These are phyloP conservation scores for Penicillium argentinense DNA, from an alignment of 495 filamentous ascomycete species.

Conservation along the genomic window DNA sequence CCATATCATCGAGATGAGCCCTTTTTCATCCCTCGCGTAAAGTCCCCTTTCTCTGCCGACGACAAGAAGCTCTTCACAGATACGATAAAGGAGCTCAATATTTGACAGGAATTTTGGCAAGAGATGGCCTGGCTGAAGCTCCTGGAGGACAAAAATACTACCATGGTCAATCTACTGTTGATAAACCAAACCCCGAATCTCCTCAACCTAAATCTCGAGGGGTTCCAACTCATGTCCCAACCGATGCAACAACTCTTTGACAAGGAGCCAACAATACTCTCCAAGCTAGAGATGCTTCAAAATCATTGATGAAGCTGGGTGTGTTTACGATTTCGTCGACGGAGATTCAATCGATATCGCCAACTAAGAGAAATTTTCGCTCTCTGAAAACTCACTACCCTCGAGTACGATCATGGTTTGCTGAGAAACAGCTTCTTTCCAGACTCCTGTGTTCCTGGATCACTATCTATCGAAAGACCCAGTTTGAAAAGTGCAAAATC, in stretches of 20 bases:
- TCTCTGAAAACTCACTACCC: slow-evolving; percentile 9
- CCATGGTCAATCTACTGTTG: too few species aligned
- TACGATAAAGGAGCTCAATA: too few species aligned
- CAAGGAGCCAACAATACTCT: slow-evolving; percentile 17
- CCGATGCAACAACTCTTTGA: slow-evolving; percentile 15
- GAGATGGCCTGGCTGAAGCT: too few species aligned
- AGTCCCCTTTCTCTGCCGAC: too few species aligned
- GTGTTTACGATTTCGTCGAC: too few species aligned
- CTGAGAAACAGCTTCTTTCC: too few species aligned
- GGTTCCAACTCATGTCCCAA: slow-evolving; percentile 2
- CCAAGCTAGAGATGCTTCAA: slow-evolving; percentile 16
- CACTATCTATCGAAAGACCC: slow-evolving; percentile 6
- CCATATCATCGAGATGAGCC: slow-evolving; percentile 1
- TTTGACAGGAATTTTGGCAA: too few species aligned
- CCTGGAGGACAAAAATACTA: too few species aligned
- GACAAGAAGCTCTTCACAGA: too few species aligned
- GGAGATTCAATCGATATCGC: too few species aligned
- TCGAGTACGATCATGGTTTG: slow-evolving; percentile 19
- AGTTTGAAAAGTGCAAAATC: slow-evolving; percentile 15
- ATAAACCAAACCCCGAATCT: slow-evolving; percentile 28
- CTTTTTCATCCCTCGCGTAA: too few species aligned
- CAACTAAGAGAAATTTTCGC: slow-evolving; percentile 7
- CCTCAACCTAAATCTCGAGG: slow-evolving; percentile 14
- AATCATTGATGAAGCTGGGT: too few species aligned
- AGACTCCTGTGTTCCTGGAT: slow-evolving; percentile 10